phyloP scores from a whole-genome alignment of 352 stramenopile genomes.

The Phytopythium vexans region DNA sequence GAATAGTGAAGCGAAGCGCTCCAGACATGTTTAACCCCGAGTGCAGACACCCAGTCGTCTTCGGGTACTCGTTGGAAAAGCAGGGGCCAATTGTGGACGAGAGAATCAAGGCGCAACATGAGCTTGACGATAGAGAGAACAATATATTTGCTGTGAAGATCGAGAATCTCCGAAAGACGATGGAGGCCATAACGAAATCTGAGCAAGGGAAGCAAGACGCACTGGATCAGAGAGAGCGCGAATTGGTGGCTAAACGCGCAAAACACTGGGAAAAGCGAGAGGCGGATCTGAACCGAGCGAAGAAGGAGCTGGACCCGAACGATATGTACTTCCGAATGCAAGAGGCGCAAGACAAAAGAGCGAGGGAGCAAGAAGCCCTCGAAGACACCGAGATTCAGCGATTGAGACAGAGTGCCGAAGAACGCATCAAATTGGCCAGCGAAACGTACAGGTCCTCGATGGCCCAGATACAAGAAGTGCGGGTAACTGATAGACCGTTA shows the following conservation, averaged over 20 bases:
- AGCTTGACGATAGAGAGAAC: constrained; percentile 29
- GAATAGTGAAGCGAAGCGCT: constrained; percentile 44
- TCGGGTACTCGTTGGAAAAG: constrained; percentile 58
- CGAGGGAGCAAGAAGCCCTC: constrained; percentile 40
- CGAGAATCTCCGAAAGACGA: constrained; percentile 22
- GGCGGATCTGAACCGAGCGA: constrained; percentile 58
- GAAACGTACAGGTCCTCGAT: constrained; percentile 32
- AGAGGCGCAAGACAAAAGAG: constrained; percentile 58
- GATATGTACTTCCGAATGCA: constrained; percentile 76
- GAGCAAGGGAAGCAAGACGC: constrained; percentile 63
- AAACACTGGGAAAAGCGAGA: constrained; percentile 62
- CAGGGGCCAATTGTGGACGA: constrained; percentile 34
- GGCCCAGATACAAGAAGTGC: constrained; percentile 32
- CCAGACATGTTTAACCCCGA: constrained; percentile 42
- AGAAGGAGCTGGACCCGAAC: constrained; percentile 71
- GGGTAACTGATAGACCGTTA: constrained; percentile 38
- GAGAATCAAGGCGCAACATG: constrained; percentile 25
- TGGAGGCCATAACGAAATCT: constrained; percentile 27
- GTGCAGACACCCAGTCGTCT: constrained; percentile 60
- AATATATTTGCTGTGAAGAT: constrained; percentile 56
- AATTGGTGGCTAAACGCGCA: constrained; percentile 44
- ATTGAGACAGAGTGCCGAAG: constrained; percentile 39
- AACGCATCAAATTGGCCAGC: constrained; percentile 36
- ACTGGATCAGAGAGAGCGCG: constrained; percentile 42
- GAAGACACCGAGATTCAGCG: constrained; percentile 55